Percentiles rank a stretch among this genome's conserved stretches.
Conservation (phyloP, 345 rosid species). For the Schrenkiella parvula region DNA sequence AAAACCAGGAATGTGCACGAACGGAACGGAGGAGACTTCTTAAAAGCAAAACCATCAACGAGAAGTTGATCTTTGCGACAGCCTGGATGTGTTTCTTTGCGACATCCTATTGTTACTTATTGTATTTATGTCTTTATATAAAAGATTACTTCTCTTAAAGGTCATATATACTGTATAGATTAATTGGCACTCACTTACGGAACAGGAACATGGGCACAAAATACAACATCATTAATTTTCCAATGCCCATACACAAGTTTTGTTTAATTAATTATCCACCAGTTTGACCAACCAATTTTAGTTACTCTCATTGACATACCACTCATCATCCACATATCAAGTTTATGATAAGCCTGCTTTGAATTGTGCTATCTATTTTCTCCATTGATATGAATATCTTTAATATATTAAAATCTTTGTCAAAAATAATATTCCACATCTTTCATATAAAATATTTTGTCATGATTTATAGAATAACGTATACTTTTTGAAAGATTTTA, state of each 20-base stretch:
- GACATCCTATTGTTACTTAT: not conserved
- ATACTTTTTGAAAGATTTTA: too few species aligned
- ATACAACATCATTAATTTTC: not conserved
- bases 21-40: slow-evolving; percentile 8
- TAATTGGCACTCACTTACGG: not conserved
- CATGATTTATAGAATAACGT: too few species aligned
- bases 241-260: not conserved
- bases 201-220: not conserved
- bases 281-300: not conserved
- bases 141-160: not conserved
- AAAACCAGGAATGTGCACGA: slow-evolving; percentile 21
- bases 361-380: not conserved
- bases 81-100: slow-evolving; percentile 12
- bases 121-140: not conserved
- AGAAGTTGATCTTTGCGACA: slow-evolving; percentile 13
- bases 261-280: not conserved
- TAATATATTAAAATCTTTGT: not conserved
- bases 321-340: not conserved
- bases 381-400: not conserved
- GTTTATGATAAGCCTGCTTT: not conserved
- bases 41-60: not conserved
- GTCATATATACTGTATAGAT: not conserved
- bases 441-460: not conserved
- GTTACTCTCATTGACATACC: slow-evolving; percentile 1
- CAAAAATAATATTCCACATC: not conserved